phyloP scores from a whole-genome alignment of 1,139 yeast genomes.

The Debaryomycetaceae sp. region DNA sequence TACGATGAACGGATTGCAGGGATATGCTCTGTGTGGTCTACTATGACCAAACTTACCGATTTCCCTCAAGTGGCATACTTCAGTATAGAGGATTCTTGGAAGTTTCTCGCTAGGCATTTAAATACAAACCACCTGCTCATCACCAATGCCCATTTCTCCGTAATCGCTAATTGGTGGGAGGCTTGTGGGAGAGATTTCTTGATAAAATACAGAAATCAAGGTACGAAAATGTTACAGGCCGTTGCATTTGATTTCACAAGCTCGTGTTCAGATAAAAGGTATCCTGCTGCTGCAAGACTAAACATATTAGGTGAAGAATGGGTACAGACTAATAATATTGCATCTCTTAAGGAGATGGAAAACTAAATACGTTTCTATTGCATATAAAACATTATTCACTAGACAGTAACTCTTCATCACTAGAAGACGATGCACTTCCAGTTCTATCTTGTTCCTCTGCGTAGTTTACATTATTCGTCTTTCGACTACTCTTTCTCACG shows the following conservation, averaged over 20 bases:
- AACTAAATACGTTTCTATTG: conserved; percentile 14
- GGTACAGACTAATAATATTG: conserved; percentile 42
- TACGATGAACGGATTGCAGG: conserved; percentile 88
- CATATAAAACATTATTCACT: neutral
- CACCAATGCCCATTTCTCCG: conserved; percentile 66
- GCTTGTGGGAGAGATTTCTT: conserved; percentile 60
- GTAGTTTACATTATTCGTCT: conserved; percentile 37
- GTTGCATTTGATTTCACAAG: conserved; percentile 49
- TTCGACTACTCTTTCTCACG: conserved; percentile 44
- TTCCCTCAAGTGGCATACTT: conserved; percentile 13
- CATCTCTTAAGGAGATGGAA: conserved; percentile 52
- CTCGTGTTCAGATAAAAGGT: conserved; percentile 45
- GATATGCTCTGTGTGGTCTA: conserved; percentile 76
- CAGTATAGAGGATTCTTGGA: conserved; percentile 62
- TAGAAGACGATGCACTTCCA: conserved; percentile 8
- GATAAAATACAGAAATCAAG: conserved; percentile 66
- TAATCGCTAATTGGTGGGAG: conserved; percentile 91
- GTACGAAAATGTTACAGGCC: conserved; percentile 51
- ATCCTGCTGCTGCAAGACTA: conserved; percentile 77
- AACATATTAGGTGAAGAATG: conserved; percentile 78
- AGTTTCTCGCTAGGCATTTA: conserved; percentile 62
- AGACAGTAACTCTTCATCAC: neutral
- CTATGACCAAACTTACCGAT: conserved; percentile 49
- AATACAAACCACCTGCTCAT: conserved; percentile 51
- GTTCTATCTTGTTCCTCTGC: conserved; percentile 23